Percentiles rank a stretch among this genome's conserved stretches.
phyloP scores from a whole-genome alignment of 176 grass and related monocot species.

The Carex scoparia region DNA sequence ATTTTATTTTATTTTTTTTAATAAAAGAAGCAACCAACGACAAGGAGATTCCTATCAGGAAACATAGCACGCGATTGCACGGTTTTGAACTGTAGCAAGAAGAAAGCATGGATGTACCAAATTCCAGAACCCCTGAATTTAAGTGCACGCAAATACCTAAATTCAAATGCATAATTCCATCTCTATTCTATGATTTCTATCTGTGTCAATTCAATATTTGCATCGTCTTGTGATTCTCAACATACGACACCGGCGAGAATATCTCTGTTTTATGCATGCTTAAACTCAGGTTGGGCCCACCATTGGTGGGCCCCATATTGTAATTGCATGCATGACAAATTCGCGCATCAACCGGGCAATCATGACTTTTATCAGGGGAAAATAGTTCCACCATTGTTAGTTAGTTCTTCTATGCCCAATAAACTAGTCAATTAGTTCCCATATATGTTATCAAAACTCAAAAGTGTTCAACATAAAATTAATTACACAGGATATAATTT shows the following conservation, averaged over 20 bases:
- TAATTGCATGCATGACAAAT: slow-evolving; percentile 22
- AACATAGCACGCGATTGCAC: background rate
- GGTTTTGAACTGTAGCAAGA: background rate
- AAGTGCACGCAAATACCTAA: background rate
- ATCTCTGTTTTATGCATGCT: slow-evolving; percentile 24
- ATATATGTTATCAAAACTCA: background rate
- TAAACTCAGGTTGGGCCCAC: background rate
- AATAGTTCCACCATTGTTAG: background rate
- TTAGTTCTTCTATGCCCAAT: background rate
- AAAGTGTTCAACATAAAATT: background rate
- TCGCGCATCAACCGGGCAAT: slow-evolving; percentile 24
- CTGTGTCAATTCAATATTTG: background rate
- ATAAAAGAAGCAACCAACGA: background rate
- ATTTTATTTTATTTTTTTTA: background rate
- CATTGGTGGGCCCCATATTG: background rate
- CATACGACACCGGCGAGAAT: slow-evolving; percentile 18
- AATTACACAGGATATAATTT: background rate
- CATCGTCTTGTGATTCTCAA: slow-evolving; percentile 8
- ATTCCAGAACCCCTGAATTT: background rate
- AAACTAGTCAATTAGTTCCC: background rate
- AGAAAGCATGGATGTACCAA: background rate
- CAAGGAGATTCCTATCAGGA: background rate
- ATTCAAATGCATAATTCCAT: slow-evolving; percentile 9
- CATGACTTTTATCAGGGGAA: slow-evolving; percentile 7
- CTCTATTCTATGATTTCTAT: background rate